Evolutionary conservation across 257 asterid species (phyloP).

Genomic region (Nicotiana sylvestris): DNA sequence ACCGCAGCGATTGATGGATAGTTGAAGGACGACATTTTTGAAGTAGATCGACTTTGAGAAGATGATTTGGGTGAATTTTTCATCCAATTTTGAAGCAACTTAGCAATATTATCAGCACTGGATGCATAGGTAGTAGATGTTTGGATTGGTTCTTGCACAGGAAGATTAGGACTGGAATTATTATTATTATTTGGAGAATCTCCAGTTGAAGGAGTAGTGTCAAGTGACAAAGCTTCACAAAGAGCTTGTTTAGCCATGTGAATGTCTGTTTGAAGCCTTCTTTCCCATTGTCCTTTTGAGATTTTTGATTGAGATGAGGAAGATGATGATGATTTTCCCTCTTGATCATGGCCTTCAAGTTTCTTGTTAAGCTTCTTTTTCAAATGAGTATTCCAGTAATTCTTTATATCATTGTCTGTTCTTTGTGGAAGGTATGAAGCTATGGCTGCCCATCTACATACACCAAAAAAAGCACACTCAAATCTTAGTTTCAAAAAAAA

Average conservation of each 20-base stretch:
- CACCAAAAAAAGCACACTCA: not conserved
- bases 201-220: conserved; percentile 5
- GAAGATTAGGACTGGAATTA: not conserved
- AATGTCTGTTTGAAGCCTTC: conserved; percentile 84
- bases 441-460: conserved; percentile 94
- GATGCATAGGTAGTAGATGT: conserved; percentile 57
- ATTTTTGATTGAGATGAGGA: conserved; percentile 28
- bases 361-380: conserved; percentile 52
- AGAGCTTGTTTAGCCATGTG: conserved; percentile 84
- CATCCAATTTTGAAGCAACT: conserved; percentile 65
- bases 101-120: conserved; percentile 72
- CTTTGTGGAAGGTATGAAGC: conserved; percentile 83
- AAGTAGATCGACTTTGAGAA: conserved; percentile 13
- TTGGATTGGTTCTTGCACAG: conserved; percentile 3
- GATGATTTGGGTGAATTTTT: conserved; percentile 35
- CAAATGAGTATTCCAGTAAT: conserved; percentile 86
- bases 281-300: conserved; percentile 87
- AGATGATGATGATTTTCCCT: conserved; percentile 7
- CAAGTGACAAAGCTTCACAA: conserved; percentile 67
- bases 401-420: conserved; percentile 84
- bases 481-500: not conserved
- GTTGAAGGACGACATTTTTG: conserved; percentile 26
- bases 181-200: not conserved
- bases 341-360: conserved; percentile 29
- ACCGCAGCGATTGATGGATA: conserved; percentile 22